Evolutionary conservation across 768 basidiomycete species (phyloP).

Genomic region (Dioszegia crocea): DNA sequence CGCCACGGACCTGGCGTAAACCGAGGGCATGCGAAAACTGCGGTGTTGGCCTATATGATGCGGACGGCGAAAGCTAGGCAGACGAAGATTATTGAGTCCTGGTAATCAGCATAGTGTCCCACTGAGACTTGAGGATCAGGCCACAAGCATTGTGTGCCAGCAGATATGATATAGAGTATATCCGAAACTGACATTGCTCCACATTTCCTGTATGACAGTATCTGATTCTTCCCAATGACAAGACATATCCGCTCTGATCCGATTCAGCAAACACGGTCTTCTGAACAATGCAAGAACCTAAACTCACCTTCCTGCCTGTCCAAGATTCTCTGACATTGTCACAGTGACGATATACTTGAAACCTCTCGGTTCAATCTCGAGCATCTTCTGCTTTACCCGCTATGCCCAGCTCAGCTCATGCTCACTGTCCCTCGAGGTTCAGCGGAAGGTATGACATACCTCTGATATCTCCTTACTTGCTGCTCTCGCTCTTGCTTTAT

Average conservation of each 20-base stretch:
- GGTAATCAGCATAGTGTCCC: slow-evolving; percentile 1
- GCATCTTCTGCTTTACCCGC: slow-evolving; percentile 39
- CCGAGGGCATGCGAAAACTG: no score
- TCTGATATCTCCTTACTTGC: slow-evolving; percentile 39
- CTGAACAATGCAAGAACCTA: no score
- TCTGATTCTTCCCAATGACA: slow-evolving; percentile 49
- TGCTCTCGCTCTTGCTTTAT: slow-evolving; percentile 24
- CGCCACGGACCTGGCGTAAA: no score
- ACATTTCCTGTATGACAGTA: slow-evolving; percentile 41
- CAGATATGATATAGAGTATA: no score
- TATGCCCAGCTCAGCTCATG: neutral
- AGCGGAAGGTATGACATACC: slow-evolving; percentile 16
- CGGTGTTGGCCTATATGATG: no score
- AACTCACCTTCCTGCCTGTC: slow-evolving; percentile 43
- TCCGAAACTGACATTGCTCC: slow-evolving; percentile 39
- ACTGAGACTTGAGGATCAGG: neutral
- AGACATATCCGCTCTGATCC: slow-evolving; percentile 40
- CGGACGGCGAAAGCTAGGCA: slow-evolving; percentile 40
- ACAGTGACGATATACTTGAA: slow-evolving; percentile 44
- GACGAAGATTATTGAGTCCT: slow-evolving; percentile 45
- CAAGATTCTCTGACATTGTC: slow-evolving; percentile 39
- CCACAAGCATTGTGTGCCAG: no score
- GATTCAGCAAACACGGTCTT: neutral
- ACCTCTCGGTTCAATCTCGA: slow-evolving; percentile 38
- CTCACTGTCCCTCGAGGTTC: neutral